A percentile compares a stretch with the other conserved stretches of the same genome.
phyloP scores from a whole-genome alignment of 495 filamentous ascomycete genomes.

The Penicillium steckii region DNA sequence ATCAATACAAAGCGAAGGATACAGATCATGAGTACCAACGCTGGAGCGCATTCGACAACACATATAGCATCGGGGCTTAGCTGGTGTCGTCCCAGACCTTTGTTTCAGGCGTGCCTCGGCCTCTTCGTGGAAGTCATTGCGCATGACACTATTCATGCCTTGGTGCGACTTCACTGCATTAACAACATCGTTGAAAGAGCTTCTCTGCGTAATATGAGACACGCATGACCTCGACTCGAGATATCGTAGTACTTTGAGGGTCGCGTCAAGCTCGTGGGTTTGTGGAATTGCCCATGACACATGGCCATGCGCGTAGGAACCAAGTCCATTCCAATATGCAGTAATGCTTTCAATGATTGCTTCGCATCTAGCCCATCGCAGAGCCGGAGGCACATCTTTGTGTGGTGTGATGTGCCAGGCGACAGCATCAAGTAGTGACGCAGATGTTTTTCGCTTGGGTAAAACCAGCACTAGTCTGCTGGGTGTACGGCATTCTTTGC shows the following conservation, averaged over 20 bases:
- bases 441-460: slow-evolving; percentile 9
- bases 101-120: background rate
- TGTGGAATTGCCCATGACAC: slow-evolving; percentile 13
- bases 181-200: slow-evolving; percentile 23
- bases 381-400: slow-evolving; percentile 8
- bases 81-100: background rate
- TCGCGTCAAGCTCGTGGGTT: slow-evolving; percentile 21
- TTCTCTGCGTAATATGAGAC: slow-evolving; percentile 11
- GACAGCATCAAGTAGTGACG: slow-evolving; percentile 14
- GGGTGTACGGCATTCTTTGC: slow-evolving; percentile 19
- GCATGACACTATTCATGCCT: slow-evolving; percentile 8
- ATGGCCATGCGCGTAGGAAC: background rate
- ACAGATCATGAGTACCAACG: slow-evolving; percentile 26
- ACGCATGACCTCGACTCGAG: slow-evolving; percentile 8
- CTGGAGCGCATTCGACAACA: slow-evolving; percentile 29
- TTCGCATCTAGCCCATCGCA: slow-evolving; percentile 19
- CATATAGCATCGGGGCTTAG: slow-evolving; percentile 38
- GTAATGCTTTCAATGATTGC: slow-evolving; percentile 32
- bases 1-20: slow-evolving; percentile 36
- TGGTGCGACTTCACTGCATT: slow-evolving; percentile 11
- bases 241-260: slow-evolving; percentile 30
- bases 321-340: slow-evolving; percentile 20
- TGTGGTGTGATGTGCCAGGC: slow-evolving; percentile 23
- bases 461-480: slow-evolving; percentile 19
- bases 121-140: background rate